Conservation (phyloP, 2,329 filamentous ascomycete genomes). For the Ascochyta clinopodiicola region DNA sequence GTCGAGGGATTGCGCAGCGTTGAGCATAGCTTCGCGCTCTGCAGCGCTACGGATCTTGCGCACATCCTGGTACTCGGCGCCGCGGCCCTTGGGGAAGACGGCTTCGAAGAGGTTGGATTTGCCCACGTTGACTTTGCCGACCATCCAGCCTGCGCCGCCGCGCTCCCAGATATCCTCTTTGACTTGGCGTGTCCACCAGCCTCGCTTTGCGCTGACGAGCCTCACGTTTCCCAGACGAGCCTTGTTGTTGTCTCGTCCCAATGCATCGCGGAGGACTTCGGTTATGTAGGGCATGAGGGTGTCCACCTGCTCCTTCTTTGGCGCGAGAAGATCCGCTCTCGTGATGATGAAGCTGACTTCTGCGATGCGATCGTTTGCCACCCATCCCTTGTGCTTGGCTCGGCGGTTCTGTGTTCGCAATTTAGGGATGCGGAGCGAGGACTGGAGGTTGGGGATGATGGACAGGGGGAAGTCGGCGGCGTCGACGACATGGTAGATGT, state of each 20-base stretch:
- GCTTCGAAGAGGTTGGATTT: constrained; percentile 91
- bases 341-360: constrained; percentile 93
- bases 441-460: constrained; percentile 76
- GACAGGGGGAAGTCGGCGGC: constrained; percentile 98
- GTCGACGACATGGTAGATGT: constrained; percentile 94
- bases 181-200: constrained; percentile 89
- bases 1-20: constrained; percentile 33
- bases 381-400: constrained; percentile 70
- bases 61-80: constrained; percentile 45
- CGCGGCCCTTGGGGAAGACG: constrained; percentile 77
- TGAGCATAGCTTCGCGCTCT: constrained; percentile 42
- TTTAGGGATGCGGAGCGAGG: constrained; percentile 72
- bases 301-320: constrained; percentile 83
- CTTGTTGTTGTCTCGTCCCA: constrained; percentile 71
- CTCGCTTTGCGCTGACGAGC: constrained; percentile 83
- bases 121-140: constrained; percentile 97
- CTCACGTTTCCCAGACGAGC: constrained; percentile 87
- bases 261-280: constrained; percentile 75
- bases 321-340: constrained; percentile 82
- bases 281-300: constrained; percentile 83
- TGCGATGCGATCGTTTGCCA: constrained; percentile 67
- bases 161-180: constrained; percentile 85
- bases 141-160: constrained; percentile 90
- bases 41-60: constrained; percentile 44
- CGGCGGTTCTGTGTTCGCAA: constrained; percentile 82